Conservation (phyloP, 371 early-diverging fungal genomes). For the Mucor saturninus region DNA sequence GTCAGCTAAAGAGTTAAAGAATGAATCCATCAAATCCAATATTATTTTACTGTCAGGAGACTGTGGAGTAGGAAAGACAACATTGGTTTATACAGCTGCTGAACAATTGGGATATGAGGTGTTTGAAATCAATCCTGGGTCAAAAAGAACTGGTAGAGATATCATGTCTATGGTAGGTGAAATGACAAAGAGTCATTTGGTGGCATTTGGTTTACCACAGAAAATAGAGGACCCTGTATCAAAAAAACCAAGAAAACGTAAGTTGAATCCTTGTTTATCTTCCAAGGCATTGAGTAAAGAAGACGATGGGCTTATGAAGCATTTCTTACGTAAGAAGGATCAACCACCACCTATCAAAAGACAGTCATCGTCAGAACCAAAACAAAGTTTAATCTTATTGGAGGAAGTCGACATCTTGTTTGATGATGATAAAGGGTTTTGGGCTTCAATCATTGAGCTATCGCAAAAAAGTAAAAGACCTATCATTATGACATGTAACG, state of each 20-base stretch:
- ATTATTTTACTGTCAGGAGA: constrained; percentile 73
- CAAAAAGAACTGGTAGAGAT: constrained; percentile 73
- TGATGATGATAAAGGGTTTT: constrained; percentile 84
- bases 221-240: constrained; percentile 1
- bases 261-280: constrained; percentile 21
- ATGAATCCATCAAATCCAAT: constrained; percentile 52
- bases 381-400: constrained; percentile 73
- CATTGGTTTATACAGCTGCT: constrained; percentile 77
- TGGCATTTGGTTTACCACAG: constrained; percentile 32
- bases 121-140: constrained; percentile 77
- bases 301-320: not conserved
- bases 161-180: constrained; percentile 69
- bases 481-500: constrained; percentile 82
- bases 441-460: constrained; percentile 71
- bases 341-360: not conserved
- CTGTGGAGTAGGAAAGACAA: constrained; percentile 78
- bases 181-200: constrained; percentile 74
- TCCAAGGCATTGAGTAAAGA: not conserved
- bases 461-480: constrained; percentile 79
- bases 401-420: constrained; percentile 86
- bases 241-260: constrained; percentile 14
- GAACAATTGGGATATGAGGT: constrained; percentile 73
- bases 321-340: constrained; percentile 18
- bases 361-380: not conserved
- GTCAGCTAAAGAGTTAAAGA: constrained; percentile 17